Evolutionary conservation across 176 grass and related monocot species (phyloP).

Genomic region (Oryza nivara): DNA sequence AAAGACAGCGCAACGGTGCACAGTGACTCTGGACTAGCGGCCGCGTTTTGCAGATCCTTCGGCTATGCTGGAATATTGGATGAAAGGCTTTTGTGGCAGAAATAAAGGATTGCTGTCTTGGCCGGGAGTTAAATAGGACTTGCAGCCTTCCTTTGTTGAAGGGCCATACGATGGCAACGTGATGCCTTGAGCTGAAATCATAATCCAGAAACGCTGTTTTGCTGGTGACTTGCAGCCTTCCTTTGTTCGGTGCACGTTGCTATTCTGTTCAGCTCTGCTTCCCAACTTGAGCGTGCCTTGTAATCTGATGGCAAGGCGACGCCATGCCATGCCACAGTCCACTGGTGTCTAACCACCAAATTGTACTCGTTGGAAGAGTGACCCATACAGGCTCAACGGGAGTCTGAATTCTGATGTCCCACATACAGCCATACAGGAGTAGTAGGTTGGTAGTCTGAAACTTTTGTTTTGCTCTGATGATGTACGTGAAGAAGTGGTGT

Average conservation of each 20-base stretch:
- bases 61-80: background rate
- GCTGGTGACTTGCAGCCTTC: no score
- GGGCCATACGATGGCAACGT: background rate
- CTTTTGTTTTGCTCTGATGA: background rate
- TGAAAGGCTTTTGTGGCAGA: background rate
- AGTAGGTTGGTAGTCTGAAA: background rate
- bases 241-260: background rate
- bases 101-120: background rate
- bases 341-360: background rate
- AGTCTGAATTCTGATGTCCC: background rate
- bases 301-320: background rate
- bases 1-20: constrained; percentile 53
- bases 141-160: constrained; percentile 13
- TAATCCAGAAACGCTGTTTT: background rate
- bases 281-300: background rate
- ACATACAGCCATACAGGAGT: background rate
- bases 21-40: background rate
- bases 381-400: no score
- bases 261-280: background rate
- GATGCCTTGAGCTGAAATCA: background rate
- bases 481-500: background rate
- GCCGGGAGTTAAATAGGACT: background rate
- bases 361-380: background rate
- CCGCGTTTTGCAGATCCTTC: background rate
- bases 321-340: no score